Conservation (phyloP, 176 grass and related monocot genomes). For the Lolium perenne region DNA sequence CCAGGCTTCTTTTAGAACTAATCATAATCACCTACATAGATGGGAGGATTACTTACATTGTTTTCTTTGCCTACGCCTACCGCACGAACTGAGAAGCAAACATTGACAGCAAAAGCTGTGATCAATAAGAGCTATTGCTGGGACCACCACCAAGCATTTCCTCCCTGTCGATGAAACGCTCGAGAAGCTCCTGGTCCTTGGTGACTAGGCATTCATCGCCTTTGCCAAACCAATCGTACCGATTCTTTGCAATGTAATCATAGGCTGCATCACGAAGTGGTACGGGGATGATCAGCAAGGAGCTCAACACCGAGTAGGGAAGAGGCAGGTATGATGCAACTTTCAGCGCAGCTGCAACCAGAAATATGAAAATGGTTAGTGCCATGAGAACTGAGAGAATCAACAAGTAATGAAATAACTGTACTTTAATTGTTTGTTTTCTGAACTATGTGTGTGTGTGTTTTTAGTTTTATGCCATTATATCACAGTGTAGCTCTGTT, state of each 20-base stretch:
- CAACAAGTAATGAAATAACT: background rate
- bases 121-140: constrained; percentile 54
- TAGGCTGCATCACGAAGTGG: constrained; percentile 76
- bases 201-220: constrained; percentile 76
- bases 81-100: background rate
- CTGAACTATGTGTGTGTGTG: background rate
- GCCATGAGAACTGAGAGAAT: background rate
- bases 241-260: constrained; percentile 80
- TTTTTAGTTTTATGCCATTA: background rate
- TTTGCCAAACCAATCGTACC: constrained; percentile 90
- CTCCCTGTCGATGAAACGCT: constrained; percentile 89
- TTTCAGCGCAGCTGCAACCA: constrained; percentile 70
- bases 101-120: background rate
- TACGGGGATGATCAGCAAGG: constrained; percentile 63
- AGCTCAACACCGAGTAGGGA: constrained; percentile 78
- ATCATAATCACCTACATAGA: constrained; percentile 14
- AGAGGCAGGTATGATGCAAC: constrained; percentile 89
- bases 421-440: background rate
- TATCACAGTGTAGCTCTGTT: background rate
- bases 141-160: constrained; percentile 69
- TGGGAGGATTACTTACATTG: constrained; percentile 37
- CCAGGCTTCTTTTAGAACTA: background rate
- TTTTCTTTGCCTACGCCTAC: constrained; percentile 38
- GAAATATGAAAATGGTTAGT: constrained; percentile 13
- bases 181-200: constrained; percentile 76